Conservation (phyloP, 108 stramenopile genomes). For the Nannochloropsis granulata region DNA sequence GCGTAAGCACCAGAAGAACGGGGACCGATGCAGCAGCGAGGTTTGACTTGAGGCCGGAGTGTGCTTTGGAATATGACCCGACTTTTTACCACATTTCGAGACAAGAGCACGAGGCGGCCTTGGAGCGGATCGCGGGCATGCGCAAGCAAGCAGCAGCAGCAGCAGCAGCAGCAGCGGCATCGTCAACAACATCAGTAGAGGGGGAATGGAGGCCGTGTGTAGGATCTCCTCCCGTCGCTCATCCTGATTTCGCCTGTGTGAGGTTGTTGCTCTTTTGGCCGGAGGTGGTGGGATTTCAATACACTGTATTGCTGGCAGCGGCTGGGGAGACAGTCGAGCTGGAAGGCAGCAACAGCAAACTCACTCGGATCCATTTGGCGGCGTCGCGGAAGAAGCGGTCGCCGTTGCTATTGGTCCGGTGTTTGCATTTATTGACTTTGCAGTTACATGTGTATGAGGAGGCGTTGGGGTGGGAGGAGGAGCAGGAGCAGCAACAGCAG, state of each 20-base stretch:
- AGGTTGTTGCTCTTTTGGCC: not conserved
- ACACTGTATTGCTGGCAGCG: not conserved
- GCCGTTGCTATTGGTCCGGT: constrained; percentile 1
- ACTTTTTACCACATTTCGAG: not conserved
- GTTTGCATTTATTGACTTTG: constrained; percentile 15
- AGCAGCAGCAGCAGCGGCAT: too few species aligned
- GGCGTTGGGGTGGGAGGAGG: not conserved
- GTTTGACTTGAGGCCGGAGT: not conserved
- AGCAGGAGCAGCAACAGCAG: not conserved
- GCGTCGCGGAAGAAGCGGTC: not conserved
- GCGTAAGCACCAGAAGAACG: not conserved
- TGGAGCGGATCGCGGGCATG: not conserved
- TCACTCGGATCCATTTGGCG: not conserved
- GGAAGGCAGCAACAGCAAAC: too few species aligned
- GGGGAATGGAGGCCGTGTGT: not conserved
- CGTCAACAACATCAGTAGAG: not conserved
- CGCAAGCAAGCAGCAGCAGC: not conserved
- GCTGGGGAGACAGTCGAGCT: not conserved
- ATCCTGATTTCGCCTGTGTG: not conserved
- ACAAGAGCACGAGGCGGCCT: not conserved
- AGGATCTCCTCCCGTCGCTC: not conserved
- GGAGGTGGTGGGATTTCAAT: not conserved
- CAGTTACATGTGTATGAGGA: constrained; percentile 6
- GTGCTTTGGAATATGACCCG: not conserved
- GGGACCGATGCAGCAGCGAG: not conserved